Conservation (phyloP, 2,329 filamentous ascomycete genomes). For the Lachnellula suecica region DNA sequence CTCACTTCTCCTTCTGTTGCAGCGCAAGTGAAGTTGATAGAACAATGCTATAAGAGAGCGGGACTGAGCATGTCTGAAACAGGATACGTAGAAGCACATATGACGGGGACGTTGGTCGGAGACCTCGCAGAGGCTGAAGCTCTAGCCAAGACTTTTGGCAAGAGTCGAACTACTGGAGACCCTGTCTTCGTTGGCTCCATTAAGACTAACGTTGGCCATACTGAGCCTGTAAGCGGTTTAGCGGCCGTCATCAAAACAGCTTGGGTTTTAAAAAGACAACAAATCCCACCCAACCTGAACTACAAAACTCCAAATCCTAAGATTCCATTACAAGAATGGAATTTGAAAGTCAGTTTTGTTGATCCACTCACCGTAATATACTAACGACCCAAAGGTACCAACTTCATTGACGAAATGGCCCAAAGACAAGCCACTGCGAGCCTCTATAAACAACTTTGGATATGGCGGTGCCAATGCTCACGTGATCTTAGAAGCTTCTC, state of each 20-base stretch:
- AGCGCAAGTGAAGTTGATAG: constrained; percentile 35
- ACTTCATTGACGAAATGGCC: not conserved
- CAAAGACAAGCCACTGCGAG: not conserved
- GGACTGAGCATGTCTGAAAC: constrained; percentile 20
- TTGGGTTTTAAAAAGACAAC: constrained; percentile 31
- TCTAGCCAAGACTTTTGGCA: constrained; percentile 10
- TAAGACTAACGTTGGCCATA: constrained; percentile 43
- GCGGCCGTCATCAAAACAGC: constrained; percentile 44
- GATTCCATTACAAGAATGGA: not conserved
- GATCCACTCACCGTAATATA: too few species aligned
- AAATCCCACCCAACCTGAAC: constrained; percentile 19
- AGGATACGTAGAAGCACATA: too few species aligned
- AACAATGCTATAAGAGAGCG: constrained; percentile 2
- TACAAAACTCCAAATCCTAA: not conserved
- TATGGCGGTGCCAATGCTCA: constrained; percentile 47
- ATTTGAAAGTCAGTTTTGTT: too few species aligned
- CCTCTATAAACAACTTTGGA: constrained; percentile 37
- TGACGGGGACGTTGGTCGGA: constrained; percentile 15
- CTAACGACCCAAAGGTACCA: not conserved
- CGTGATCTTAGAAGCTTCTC: constrained; percentile 33
- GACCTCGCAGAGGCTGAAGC: constrained; percentile 11
- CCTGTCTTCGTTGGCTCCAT: constrained; percentile 15
- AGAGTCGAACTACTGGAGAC: not conserved
- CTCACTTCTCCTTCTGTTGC: constrained; percentile 51
- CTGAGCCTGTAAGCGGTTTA: constrained; percentile 43